Evolutionary conservation across 2,329 filamentous ascomycete species (phyloP), one percentile per base, ranked within the genome.

Genomic region (Colletotrichum cereale): DNA sequence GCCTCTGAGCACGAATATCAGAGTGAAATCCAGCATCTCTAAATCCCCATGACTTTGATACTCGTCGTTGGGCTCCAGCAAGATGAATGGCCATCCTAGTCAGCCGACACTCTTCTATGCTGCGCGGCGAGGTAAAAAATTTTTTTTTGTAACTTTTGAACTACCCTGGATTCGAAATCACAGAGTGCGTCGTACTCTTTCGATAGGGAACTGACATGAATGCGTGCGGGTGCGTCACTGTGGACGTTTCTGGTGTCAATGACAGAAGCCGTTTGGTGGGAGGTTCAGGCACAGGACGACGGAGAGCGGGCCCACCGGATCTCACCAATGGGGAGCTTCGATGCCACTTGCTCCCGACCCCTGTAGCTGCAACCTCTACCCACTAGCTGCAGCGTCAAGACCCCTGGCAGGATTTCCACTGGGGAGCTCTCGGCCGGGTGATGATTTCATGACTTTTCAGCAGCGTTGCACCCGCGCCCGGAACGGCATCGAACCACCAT

Each of bases 381-480:
- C 42, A 62, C 57, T 34, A 71, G 40, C 56, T 53, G 47, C 48
- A 40, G 50, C 58, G 57, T 50, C 29, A 60, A 47, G 53, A 53
- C 68, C 68, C 68, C 61, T 61, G 68, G 31, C 36, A 31, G 60
- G 64, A 56, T 62, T 71, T 63, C 38, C 21, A 48, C 65, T 42
- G 69, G 38, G 36, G 53, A 64, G 68, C 69, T 72, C 57, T 34
- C 61, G 44, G 58, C 44, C 40, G 66, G 70, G 18, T 72, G 61
- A 72, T 72, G 70, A 71, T 65, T 67, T 73, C 67, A 66, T 70
- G 61, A 71, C 71, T 66, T 71, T 70, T 47, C 47, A 40, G 53
- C 69, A 66, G 40, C 62, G 42, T 61, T 66, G 42, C 63, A 60
- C 56, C 60, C 62, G 57, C 71, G 61, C 58, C 50, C 61, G 61